Evolutionary conservation across 345 rosid species (phyloP), one percentile per base, ranked within the genome.

Genomic region (Euphorbia peplus): DNA sequence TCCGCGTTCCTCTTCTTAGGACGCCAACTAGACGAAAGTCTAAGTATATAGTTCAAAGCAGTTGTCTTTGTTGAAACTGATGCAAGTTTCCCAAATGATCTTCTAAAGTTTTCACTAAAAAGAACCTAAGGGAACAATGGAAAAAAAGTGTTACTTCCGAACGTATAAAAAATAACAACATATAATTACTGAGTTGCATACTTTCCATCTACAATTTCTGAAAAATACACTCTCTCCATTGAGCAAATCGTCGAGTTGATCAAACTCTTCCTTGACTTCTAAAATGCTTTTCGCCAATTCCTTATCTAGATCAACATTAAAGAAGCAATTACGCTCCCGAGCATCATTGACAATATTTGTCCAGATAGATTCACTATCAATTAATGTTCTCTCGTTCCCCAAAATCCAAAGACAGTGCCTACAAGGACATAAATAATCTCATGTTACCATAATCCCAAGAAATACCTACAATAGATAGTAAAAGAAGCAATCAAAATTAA

Each of bases 391-490:
- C 70, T 65, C 81, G 66, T 74, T 70, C 52, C 88, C 90, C 61
- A 84, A 62, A 73, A 86, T 82, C 90, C 88, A 84, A 19, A 84
- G 82, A 59, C 88, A 68, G 39, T 82, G 79, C 75, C 90, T 84
- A 44, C 3, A 63, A 50, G 19, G 29, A 12, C 37, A 58, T 48
- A 61, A 21, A 4, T 56, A 29, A 26, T 5, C 35, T 25, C 16
- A 12, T 47, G n/a, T 12, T 47, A 47, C 55, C 15, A 0, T 15
- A 22, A 8, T 53, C 28, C 16, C 46, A 37, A 12, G 30, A 19
- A 50, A 3, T n/a, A n/a, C n/a, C n/a, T n/a, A n/a, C n/a, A n/a
- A n/a, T n/a, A n/a, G n/a, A 12, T 9, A 37, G 26, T 18, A 18
- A 55, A 15, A 41, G 19, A 39, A 15, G 0, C 26, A 32, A 0